These are phyloP conservation scores for Kodamaea ohmeri DNA, from an alignment of 1,139 yeast species.

Conservation along the genomic window DNA sequence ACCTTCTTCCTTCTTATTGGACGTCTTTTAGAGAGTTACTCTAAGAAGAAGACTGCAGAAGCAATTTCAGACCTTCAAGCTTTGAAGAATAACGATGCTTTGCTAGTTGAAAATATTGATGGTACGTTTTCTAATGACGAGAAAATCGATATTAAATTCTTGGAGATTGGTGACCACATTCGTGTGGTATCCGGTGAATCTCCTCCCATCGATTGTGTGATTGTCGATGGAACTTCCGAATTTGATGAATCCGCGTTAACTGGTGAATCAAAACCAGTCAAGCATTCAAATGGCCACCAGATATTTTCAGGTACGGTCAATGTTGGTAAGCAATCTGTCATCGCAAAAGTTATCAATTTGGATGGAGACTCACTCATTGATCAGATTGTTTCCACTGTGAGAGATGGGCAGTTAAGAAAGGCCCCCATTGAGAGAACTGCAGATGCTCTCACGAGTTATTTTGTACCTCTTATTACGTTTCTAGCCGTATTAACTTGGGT, in stretches of 20 bases:
- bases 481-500: slow-evolving; percentile 65
- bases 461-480: slow-evolving; percentile 66
- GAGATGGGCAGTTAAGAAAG: slow-evolving; percentile 69
- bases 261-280: slow-evolving; percentile 61
- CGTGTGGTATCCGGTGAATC: slow-evolving; percentile 64
- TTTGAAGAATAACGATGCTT: slow-evolving; percentile 51
- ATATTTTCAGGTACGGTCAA: slow-evolving; percentile 73
- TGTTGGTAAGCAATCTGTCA: slow-evolving; percentile 51
- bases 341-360: slow-evolving; percentile 57
- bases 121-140: slow-evolving; percentile 29
- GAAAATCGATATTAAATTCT: slow-evolving; percentile 45
- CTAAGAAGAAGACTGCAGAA: slow-evolving; percentile 65
- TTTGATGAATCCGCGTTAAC: slow-evolving; percentile 79
- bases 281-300: slow-evolving; percentile 54
- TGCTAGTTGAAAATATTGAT: slow-evolving; percentile 38
- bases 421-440: slow-evolving; percentile 77
- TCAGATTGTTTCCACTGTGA: slow-evolving; percentile 65
- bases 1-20: slow-evolving; percentile 72
- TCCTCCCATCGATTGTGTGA: slow-evolving; percentile 68
- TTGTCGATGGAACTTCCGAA: slow-evolving; percentile 54
- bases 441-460: slow-evolving; percentile 65
- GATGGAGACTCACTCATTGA: slow-evolving; percentile 68
- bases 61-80: slow-evolving; percentile 55
- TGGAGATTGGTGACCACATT: slow-evolving; percentile 65
- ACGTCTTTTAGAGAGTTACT: slow-evolving; percentile 60